Evolutionary conservation across 2,329 filamentous ascomycete genomes (phyloP), one percentile per base, ranked within the genome.

Genomic region (Berkeleyomyces rouxiae): DNA sequence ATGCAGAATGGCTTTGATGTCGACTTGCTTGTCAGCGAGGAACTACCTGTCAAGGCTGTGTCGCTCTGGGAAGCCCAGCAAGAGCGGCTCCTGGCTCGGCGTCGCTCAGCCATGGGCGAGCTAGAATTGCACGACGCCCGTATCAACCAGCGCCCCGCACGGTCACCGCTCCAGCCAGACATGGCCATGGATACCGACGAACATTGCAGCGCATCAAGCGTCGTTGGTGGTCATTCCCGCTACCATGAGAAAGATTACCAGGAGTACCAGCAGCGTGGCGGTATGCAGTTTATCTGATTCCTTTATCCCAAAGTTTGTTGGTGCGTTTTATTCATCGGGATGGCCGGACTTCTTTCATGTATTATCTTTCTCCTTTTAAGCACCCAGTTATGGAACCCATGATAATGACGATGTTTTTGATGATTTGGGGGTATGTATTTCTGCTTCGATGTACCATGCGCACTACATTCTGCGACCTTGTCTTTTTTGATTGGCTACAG

Each of bases 1-100:
- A 59, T 66, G 59, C 63, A 63, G n/a, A 59, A 43, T n/a, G 62
- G 62, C 37, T 55, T n/a, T 31, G 59, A 58, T 36, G 58, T 60
- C 16, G 46, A 58, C 23, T 37, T 58, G 3, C 61, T 62, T 46
- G 49, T 46, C 16, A 60, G 57, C 16, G 39, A 62, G 16, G 31
- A 60, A 10, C 36, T 59, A 31, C 57, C 58, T 3, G 61, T 61
- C n/a, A 60, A 61, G 58, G 62, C 58, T 5, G 47, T 60, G 9
- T 47, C 58, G 40, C 31, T 63, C 3, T 63, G 62, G 62, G 62
- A 63, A 53, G 46, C 62, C 13, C 60, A 61, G 37, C 39, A 59
- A 40, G 47, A 61, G 51, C 42, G 33, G 40, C 47, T 43, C 7
- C 42, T 55, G 33, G 16, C 33, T n/a, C 23, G 47, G 31, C 49